Evolutionary conservation across 2,329 filamentous ascomycete species (phyloP), one percentile per base, ranked within the genome.

Genomic region (Ceratocystis cacaofunesta): DNA sequence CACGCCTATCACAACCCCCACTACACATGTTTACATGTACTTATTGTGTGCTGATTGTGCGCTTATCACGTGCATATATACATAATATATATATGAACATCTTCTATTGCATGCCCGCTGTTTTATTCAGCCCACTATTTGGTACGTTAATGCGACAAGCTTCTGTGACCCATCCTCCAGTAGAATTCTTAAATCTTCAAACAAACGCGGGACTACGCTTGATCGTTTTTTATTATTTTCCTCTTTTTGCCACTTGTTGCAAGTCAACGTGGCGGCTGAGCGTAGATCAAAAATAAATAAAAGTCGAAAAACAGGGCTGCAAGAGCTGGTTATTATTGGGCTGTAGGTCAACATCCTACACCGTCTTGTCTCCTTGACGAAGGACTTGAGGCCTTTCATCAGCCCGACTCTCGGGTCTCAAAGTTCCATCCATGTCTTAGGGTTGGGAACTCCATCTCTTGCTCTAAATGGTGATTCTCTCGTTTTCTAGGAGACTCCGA

Each of bases 251-350:
- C 50, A 57, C 50, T 57, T 25, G 22, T 15, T 30, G 15, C 22
- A 57, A 15, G n/a, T 55, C 50, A 57, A 57, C 50, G 50, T 57
- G 50, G 50, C 50, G 50, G 50, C 50, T 57, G 50, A 57, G 28
- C 25, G 50, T 30, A 57, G 50, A 57, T 57, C 50, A 57, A 57
- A 22, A 57, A 15, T 25, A 55, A n/a, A 57, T 17, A 19, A 50
- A 48, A 22, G 46, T 19, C 46, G 46, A n/a, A 19, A 7, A 22
- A 50, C n/a, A 5, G 32, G 32, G 32, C 8, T 36, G 32, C 32
- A 36, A 36, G 8, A 36, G 8, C 32, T 10, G 2, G 32, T 12
- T 36, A 3, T 36, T 36, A 12, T 36, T 36, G 32, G 32, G 30
- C 30, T 32, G 30, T 32, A 32, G 30, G 30, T 0, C 6, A 32